Percentiles rank a stretch among this genome's conserved stretches.
Conservation (phyloP, 106 monocot genomes). For the Apostasia ramifera region DNA sequence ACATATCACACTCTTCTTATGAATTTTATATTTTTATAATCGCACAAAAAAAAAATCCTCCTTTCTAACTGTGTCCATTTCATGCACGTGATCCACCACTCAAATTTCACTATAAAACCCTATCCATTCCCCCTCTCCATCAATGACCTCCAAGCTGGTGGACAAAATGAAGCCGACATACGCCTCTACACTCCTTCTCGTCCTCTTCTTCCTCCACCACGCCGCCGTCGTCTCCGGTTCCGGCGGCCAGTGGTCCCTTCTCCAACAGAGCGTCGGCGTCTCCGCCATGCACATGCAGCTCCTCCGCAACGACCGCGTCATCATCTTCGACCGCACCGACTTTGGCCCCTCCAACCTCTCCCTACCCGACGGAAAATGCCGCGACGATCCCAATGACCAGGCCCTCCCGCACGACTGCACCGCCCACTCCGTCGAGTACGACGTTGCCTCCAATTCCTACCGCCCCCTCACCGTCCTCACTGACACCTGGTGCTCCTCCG, state of each 20-base stretch:
- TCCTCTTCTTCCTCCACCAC: not conserved
- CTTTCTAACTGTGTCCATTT: too few species aligned
- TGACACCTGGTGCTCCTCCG: conserved; percentile 17
- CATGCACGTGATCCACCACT: too few species aligned
- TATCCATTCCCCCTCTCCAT: too few species aligned
- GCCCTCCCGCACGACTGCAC: conserved; percentile 12
- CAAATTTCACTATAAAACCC: too few species aligned
- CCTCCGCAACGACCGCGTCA: conserved; percentile 24
- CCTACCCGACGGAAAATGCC: conserved; percentile 24
- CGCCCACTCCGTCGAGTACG: conserved; percentile 10
- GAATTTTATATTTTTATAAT: too few species aligned
- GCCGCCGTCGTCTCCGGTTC: not conserved
- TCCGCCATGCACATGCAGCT: conserved; percentile 52
- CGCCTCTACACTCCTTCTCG: not conserved
- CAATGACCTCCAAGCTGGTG: too few species aligned
- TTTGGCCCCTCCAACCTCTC: conserved; percentile 49
- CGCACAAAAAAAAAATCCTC: too few species aligned
- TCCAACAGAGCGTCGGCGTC: conserved; percentile 24
- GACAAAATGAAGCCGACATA: not conserved
- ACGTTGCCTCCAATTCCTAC: conserved; percentile 3
- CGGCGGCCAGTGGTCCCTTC: conserved; percentile 24
- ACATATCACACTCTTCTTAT: too few species aligned
- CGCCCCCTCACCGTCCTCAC: conserved; percentile 11
- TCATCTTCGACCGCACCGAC: conserved; percentile 53
- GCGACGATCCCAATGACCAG: conserved; percentile 12